A percentile compares a stretch with the other conserved stretches of the same genome.
phyloP scores from a whole-genome alignment of 2,329 filamentous ascomycete genomes.

The Fusarium sp. region DNA sequence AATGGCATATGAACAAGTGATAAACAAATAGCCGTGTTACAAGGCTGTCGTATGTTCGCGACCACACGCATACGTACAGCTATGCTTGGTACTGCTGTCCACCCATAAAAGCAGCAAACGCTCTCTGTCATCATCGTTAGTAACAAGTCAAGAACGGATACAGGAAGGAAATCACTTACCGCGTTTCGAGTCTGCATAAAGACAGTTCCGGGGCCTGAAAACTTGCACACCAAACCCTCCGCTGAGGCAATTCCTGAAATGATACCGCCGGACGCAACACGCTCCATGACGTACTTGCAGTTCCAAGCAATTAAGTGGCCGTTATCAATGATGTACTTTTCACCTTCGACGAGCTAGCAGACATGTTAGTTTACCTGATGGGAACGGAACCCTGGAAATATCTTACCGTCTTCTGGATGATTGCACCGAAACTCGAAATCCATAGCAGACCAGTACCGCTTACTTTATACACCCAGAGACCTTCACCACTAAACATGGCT shows the following conservation, averaged over 20 bases:
- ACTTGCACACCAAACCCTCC: slow-evolving; percentile 95
- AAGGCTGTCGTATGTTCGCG: neutral
- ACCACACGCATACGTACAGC: neutral
- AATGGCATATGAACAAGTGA: neutral
- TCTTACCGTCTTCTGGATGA: slow-evolving; percentile 92
- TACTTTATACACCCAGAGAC: slow-evolving; percentile 90
- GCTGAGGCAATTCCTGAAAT: slow-evolving; percentile 86
- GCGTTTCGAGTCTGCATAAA: slow-evolving; percentile 94
- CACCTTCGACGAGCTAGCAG: slow-evolving; percentile 70
- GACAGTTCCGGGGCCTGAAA: slow-evolving; percentile 89
- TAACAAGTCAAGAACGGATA: slow-evolving; percentile 3
- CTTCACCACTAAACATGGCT: slow-evolving; percentile 94
- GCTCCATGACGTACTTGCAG: slow-evolving; percentile 90
- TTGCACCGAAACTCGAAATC: slow-evolving; percentile 94
- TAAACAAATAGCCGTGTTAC: neutral
- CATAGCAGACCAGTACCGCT: slow-evolving; percentile 84
- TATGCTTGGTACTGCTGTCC: slow-evolving; percentile 58
- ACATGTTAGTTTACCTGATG: slow-evolving; percentile 18
- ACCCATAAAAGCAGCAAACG: slow-evolving; percentile 66
- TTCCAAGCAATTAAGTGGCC: slow-evolving; percentile 97
- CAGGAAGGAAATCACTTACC: slow-evolving; percentile 57
- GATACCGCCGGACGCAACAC: slow-evolving; percentile 89
- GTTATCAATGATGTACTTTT: slow-evolving; percentile 93
- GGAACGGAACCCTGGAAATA: neutral
- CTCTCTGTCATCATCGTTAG: slow-evolving; percentile 55